These are phyloP conservation scores for Penstemon eatonii DNA, from an alignment of 257 asterid species.

Conservation along the genomic window DNA sequence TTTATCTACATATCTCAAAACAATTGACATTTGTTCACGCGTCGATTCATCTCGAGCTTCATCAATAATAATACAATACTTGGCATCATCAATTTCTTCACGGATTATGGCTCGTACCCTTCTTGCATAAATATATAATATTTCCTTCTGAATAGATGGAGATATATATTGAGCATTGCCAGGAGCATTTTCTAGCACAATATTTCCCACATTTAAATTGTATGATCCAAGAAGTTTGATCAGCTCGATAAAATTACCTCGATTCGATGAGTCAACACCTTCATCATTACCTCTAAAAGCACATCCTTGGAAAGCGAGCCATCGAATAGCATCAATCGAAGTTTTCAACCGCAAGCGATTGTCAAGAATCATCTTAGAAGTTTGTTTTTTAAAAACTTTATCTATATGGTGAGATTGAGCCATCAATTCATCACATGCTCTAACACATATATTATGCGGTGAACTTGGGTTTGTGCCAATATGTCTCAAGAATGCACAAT, in stretches of 20 bases:
- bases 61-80: no score
- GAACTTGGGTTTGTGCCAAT: not conserved
- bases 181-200: not conserved
- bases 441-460: not conserved
- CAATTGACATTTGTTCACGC: no score
- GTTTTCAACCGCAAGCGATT: not conserved
- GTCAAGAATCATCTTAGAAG: no score
- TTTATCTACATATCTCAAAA: no score
- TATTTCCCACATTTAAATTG: not conserved
- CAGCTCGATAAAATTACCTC: conserved; percentile 1
- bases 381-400: no score
- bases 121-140: not conserved
- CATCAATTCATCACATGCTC: conserved; percentile 9
- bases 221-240: not conserved
- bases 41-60: no score
- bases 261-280: not conserved
- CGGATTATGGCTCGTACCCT: not conserved
- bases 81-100: not conserved
- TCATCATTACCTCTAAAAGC: not conserved
- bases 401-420: not conserved
- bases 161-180: not conserved
- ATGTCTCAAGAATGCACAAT: not conserved
- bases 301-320: not conserved
- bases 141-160: not conserved
- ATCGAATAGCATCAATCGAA: not conserved